Evolutionary conservation across 2,329 filamentous ascomycete species (phyloP), one percentile per base, ranked within the genome.

Genomic region (Fusarium incarnatum): DNA sequence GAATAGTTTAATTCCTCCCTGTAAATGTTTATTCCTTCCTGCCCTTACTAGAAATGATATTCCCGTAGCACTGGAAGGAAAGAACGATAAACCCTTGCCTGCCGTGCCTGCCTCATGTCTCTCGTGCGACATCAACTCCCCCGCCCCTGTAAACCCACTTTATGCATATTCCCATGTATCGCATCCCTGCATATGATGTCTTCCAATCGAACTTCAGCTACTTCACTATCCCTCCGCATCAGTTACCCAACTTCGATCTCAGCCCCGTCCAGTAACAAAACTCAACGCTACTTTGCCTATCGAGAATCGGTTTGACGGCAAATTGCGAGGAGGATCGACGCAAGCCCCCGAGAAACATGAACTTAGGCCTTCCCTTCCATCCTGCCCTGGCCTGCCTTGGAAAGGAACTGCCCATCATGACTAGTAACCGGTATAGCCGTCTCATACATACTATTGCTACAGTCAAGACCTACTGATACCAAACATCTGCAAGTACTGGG

Each of bases 81-180:
- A 37, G 34, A 55, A 57, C 55, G 47, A 70, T 60, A 53, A 60
- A 45, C 54, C 67, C 67, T 37, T 68, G 55, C 47, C 44, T 40
- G 30, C 53, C 53, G 58, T 68, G 50, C 47, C 44, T 40, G 30
- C 53, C 53, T 64, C 54, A 42, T 57, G 57, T 40, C 58, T 49
- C 42, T 70, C 46, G 67, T 68, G 67, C 47, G 67, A 70, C 67
- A 64, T 64, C 44, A 23, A 57, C 60, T 18, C 49, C 67, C 52
- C 54, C 16, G 25, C 44, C 62, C 67, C 50, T 70, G 67, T 44
- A 70, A 71, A 56, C 40, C 57, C 67, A 68, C 63, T 60, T 70
- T 71, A 71, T 70, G 68, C 68, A 70, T 71, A 68, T 68, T 59
- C 67, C 67, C 52, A 48, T n/a, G 20, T 37, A 64, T 64, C 42